Conservation (phyloP, 768 basidiomycete species). For the Tylopilus subfusipes region DNA sequence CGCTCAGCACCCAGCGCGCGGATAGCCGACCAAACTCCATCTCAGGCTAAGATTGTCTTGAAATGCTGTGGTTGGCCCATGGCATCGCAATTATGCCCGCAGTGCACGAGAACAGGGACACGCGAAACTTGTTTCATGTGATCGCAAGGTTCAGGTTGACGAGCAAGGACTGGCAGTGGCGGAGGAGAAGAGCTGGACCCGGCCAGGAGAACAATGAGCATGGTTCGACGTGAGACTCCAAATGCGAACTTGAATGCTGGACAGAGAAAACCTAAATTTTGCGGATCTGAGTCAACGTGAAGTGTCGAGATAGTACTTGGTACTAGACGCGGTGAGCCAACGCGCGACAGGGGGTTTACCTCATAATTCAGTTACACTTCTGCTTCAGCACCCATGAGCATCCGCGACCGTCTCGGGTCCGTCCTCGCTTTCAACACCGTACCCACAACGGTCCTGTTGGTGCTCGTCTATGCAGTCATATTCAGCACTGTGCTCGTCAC, state of each 20-base stretch:
- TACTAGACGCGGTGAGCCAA: no score
- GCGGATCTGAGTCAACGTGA: neutral
- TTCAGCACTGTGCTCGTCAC: slow-evolving; percentile 46
- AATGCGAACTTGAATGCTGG: no score
- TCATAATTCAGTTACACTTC: no score
- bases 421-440: slow-evolving; percentile 38
- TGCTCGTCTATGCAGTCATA: slow-evolving; percentile 46
- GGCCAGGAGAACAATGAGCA: neutral
- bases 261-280: no score
- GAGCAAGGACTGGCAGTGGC: no score
- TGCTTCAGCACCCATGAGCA: no score
- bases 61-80: neutral
- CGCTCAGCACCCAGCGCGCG: neutral
- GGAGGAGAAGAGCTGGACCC: neutral
- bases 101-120: neutral
- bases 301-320: no score
- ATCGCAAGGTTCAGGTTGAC: neutral
- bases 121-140: neutral
- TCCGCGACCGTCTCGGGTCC: slow-evolving; percentile 22
- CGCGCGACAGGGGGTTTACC: no score
- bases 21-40: neutral
- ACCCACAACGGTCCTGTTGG: slow-evolving; percentile 45
- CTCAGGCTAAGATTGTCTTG: neutral
- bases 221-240: neutral
- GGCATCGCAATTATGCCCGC: neutral